Evolutionary conservation across 257 asterid genomes (phyloP).

Genomic region (Cinchona pubescens): DNA sequence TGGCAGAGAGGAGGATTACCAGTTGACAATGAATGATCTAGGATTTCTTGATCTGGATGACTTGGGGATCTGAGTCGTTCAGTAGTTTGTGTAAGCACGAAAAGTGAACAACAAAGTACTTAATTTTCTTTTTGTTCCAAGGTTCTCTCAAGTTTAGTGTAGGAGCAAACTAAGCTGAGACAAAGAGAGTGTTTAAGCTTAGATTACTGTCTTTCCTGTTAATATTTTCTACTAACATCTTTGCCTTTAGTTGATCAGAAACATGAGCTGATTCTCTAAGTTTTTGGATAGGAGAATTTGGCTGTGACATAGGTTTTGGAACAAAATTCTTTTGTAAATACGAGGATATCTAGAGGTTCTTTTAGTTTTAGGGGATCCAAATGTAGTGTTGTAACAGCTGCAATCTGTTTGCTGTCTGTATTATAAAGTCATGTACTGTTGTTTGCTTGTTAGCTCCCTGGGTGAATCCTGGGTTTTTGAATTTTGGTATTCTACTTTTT

Average conservation of each 20-base stretch:
- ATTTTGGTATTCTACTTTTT: not conserved
- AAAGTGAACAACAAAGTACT: not conserved
- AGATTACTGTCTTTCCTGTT: not conserved
- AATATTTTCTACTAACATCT: not conserved
- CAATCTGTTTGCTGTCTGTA: not conserved
- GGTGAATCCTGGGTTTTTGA: not conserved
- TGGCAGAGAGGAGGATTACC: slow-evolving; percentile 53
- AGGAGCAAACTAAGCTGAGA: not conserved
- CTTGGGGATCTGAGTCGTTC: slow-evolving; percentile 18
- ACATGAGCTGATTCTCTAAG: slow-evolving; percentile 25
- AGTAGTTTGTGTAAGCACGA: too few relatives aligned
- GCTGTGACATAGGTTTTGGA: not conserved
- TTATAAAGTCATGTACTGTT: too few relatives aligned
- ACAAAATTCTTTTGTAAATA: slow-evolving; percentile 15
- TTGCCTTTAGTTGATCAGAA: not conserved
- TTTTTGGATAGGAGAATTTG: slow-evolving; percentile 25
- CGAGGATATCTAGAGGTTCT: not conserved
- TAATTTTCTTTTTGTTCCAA: not conserved
- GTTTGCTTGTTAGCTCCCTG: not conserved
- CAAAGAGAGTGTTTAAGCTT: not conserved
- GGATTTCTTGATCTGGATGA: slow-evolving; percentile 34
- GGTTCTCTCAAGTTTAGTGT: not conserved
- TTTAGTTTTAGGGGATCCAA: not conserved
- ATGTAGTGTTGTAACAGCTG: not conserved
- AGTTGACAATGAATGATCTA: slow-evolving; percentile 39